Percentiles rank a stretch among this genome's conserved stretches.
These are phyloP conservation scores for Colletotrichum camelliae DNA, from an alignment of 2,329 filamentous ascomycete genomes.

Conservation along the genomic window DNA sequence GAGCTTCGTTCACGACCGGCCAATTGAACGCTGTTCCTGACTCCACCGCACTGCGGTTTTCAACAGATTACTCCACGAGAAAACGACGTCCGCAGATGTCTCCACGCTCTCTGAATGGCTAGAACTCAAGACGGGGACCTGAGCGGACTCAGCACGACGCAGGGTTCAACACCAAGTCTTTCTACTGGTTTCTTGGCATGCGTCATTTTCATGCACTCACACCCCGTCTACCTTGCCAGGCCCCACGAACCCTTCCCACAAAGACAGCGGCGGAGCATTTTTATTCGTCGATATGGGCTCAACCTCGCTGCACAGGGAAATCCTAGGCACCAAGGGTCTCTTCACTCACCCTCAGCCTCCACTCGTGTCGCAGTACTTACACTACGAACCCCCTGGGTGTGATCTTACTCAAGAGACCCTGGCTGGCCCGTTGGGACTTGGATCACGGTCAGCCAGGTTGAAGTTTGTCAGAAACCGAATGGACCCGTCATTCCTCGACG, in stretches of 20 bases:
- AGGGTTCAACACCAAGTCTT: not conserved
- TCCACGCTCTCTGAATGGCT: conserved; percentile 1
- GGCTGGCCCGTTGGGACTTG: not conserved
- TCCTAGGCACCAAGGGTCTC: conserved; percentile 18
- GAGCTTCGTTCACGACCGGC: not conserved
- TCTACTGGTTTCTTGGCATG: conserved; percentile 1
- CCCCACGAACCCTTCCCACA: conserved; percentile 9
- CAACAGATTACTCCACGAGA: not conserved
- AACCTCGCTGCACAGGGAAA: not conserved
- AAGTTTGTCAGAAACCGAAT: conserved; percentile 6
- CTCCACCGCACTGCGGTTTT: not conserved
- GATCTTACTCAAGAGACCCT: not conserved
- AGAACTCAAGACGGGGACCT: not conserved
- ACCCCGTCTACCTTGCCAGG: not conserved
- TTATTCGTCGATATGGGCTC: not conserved
- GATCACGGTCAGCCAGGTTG: not conserved
- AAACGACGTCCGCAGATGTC: not conserved
- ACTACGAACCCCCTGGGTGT: not conserved
- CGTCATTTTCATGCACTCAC: conserved; percentile 11
- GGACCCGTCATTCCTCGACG: conserved; percentile 3
- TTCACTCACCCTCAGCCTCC: not conserved
- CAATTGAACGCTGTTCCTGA: not conserved
- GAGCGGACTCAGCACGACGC: not conserved
- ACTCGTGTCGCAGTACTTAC: conserved; percentile 2
- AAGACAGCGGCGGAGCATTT: not conserved